Base-by-base conservation (phyloP, 768 basidiomycete genomes). In the Sporobolomyces roseus region DNA sequence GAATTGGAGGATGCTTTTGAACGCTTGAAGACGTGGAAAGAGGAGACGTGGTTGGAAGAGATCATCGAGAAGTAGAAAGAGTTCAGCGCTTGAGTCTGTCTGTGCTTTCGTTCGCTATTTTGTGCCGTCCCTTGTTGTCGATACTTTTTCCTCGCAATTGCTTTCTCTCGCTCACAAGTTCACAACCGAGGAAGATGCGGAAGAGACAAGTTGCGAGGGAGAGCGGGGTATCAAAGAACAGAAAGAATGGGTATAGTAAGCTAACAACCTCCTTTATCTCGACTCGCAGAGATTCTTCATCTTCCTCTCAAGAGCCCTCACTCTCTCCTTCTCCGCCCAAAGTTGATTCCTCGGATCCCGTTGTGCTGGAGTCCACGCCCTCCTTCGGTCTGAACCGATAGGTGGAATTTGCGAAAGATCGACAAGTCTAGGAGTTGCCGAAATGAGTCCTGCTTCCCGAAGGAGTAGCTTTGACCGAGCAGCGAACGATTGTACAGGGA, bases 401-500 rank as follows among this genome's bases (percentile, higher is more conserved):
- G 61, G 25, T 2, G 33, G 16, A 23, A 68, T 46, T 7, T 61
- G 43, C 29, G 70, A 66, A 1, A 99, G 81, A 78, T 98, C 93
- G 43, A 99, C 89, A 33, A 99, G 87, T 8, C 85, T 83, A 0
- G 90, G 88, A 3, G 86, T 85, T 0, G 91, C 86, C 1, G 92
- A 90, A 78, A 89, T 90, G 72, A 84, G 83, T 74, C 93, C 87
- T 13, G 97, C 88, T 70, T 94, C 90, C n/a, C 88, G 85, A 75
- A 90, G 93, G 25, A 99, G 82, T 48, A 87, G 77, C 78, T 90
- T 94, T 1, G 89, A 88, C 78, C 96, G 91, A 0, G 86, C 88
- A 2, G 86, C 81, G 50, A 97, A 82, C 74, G 29, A 72, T 69
- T 67, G 30, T 46, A 64, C 1, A 68, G 75, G 25, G 69, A 71